These are phyloP conservation scores for Decorospora gaudefroyi DNA, from an alignment of 2,329 filamentous ascomycete genomes.

Conservation along the genomic window DNA sequence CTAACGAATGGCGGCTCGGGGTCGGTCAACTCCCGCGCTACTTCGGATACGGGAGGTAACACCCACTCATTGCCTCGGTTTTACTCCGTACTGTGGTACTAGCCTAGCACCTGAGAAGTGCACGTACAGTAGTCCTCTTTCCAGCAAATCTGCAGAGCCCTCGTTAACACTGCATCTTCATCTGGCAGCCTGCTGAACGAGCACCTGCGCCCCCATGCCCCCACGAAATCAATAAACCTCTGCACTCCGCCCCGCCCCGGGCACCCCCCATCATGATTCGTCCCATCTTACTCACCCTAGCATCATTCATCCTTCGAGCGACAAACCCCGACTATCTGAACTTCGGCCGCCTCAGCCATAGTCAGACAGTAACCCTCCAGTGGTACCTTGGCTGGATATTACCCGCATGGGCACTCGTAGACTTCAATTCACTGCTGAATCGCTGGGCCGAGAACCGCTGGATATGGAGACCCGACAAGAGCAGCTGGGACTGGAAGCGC, in stretches of 20 bases:
- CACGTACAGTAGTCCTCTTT: no score
- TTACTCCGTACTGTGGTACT: no score
- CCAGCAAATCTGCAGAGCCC: no score
- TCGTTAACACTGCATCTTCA: no score
- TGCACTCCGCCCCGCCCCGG: constrained; percentile 7
- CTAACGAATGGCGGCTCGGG: constrained; percentile 10
- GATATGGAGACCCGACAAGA: constrained; percentile 39
- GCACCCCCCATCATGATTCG: constrained; percentile 25
- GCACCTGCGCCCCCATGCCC: constrained; percentile 2
- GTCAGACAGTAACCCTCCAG: constrained; percentile 30
- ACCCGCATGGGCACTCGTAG: constrained; percentile 27
- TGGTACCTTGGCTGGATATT: constrained; percentile 36
- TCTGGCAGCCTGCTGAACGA: no score
- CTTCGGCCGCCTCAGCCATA: constrained; percentile 26
- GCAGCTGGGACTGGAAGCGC: constrained; percentile 36
- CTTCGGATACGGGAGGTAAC: no score
- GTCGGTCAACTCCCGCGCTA: constrained; percentile 9
- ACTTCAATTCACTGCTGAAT: constrained; percentile 37
- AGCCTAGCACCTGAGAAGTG: no score
- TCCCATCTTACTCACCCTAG: constrained; percentile 22
- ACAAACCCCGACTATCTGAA: constrained; percentile 30
- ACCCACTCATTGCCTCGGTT: no score
- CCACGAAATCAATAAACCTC: constrained; percentile 5
- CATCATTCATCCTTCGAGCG: constrained; percentile 23
- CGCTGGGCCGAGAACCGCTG: constrained; percentile 49